Conservation (phyloP, 2,329 filamentous ascomycete genomes). For the Aspergillus aculeatus region DNA sequence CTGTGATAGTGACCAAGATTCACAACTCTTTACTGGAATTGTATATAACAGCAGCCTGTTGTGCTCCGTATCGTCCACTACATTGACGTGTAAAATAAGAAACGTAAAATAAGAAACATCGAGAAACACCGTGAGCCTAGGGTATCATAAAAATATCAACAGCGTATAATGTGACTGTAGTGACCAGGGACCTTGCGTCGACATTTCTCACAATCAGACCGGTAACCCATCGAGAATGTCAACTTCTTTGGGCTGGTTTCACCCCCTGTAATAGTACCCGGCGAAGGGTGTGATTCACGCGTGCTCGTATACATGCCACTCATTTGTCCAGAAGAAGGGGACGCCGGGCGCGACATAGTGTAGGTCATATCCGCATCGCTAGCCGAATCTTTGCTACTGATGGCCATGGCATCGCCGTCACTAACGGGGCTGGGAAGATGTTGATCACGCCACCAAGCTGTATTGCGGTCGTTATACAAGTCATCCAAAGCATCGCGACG, state of each 20-base stretch:
- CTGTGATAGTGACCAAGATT: too few species aligned
- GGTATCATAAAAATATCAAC: slow-evolving; percentile 17
- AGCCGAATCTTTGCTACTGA: slow-evolving; percentile 7
- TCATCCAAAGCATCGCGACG: not conserved
- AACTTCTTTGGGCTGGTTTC: slow-evolving; percentile 37
- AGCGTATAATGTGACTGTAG: slow-evolving; percentile 71
- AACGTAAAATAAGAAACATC: not conserved
- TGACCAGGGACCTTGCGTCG: slow-evolving; percentile 71
- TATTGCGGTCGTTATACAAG: slow-evolving; percentile 13
- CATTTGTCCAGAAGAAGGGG: slow-evolving; percentile 2
- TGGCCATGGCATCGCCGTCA: slow-evolving; percentile 27
- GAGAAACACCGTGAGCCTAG: not conserved
- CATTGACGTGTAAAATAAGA: not conserved
- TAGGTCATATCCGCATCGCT: slow-evolving; percentile 22
- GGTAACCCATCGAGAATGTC: slow-evolving; percentile 74
- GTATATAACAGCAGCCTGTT: too few species aligned
- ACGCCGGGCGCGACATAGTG: slow-evolving; percentile 9
- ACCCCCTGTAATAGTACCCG: not conserved
- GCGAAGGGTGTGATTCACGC: not conserved
- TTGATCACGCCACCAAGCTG: slow-evolving; percentile 23
- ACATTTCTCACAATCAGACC: slow-evolving; percentile 77
- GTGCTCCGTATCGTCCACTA: not conserved
- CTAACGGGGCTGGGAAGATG: slow-evolving; percentile 43
- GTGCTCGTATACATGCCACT: not conserved
- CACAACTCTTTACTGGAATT: too few species aligned